phyloP scores from a whole-genome alignment of 2,329 filamentous ascomycete species.

The Exserohilum turcica region DNA sequence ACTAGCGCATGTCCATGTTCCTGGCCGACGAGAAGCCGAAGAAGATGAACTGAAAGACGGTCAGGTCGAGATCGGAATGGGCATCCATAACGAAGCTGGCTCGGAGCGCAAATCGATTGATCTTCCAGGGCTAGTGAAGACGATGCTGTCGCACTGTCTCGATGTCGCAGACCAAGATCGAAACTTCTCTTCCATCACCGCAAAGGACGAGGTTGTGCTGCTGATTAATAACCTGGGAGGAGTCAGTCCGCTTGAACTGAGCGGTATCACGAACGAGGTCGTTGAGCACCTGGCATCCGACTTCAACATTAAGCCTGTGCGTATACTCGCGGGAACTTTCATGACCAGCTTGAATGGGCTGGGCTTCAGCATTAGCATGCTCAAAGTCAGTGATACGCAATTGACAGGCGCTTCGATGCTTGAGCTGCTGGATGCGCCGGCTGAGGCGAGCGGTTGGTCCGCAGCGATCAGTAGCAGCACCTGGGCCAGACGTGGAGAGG shows the following conservation, averaged over 20 bases:
- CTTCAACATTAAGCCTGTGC: conserved; percentile 65
- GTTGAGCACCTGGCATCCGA: conserved; percentile 62
- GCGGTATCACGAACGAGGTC: conserved; percentile 72
- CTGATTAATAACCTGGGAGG: conserved; percentile 78
- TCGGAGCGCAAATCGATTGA: conserved; percentile 51
- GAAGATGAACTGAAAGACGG: conserved; percentile 64
- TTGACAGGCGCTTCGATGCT: conserved; percentile 66
- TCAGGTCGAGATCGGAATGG: conserved; percentile 73
- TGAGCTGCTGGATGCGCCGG: conserved; percentile 69
- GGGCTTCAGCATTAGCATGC: conserved; percentile 71
- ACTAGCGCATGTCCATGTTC: conserved; percentile 90
- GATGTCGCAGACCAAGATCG: conserved; percentile 68
- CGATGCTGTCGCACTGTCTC: conserved; percentile 69
- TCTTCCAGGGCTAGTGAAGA: conserved; percentile 54
- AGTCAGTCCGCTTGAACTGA: conserved; percentile 72
- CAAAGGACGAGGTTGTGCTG: conserved; percentile 67
- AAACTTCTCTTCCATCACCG: conserved; percentile 68
- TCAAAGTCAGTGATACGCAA: conserved; percentile 66
- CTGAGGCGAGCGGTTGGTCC: conserved; percentile 70
- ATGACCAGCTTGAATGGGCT: conserved; percentile 75
- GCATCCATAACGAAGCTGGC: conserved; percentile 71
- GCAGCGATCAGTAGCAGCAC: conserved; percentile 63
- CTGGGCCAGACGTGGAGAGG: conserved; percentile 59
- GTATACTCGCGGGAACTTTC: conserved; percentile 69
- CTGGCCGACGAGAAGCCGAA: conserved; percentile 68